Conservation (phyloP, 1,284 basidiomycete genomes). For the Ceratobasidium theobromae region DNA sequence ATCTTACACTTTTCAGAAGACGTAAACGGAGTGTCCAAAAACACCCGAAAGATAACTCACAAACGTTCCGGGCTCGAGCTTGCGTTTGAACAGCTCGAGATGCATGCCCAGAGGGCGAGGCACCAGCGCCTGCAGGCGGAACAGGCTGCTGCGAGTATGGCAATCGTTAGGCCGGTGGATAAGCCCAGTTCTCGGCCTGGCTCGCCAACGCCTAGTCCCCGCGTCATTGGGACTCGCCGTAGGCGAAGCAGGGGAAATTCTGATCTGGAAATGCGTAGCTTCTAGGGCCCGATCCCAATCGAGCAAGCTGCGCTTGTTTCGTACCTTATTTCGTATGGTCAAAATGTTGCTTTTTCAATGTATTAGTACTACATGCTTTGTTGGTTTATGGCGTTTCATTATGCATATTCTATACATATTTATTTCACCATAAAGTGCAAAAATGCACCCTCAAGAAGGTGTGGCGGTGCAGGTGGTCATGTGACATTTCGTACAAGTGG, state of each 20-base stretch:
- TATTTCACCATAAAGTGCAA: too few species aligned
- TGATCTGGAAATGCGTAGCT: conserved; percentile 1
- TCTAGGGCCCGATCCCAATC: conserved; percentile 3
- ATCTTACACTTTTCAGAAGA: neutral
- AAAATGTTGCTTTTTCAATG: too few species aligned
- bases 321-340: too few species aligned
- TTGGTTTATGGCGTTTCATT: too few species aligned
- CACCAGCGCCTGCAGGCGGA: neutral
- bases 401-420: too few species aligned
- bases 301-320: too few species aligned
- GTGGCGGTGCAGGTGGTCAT: too few species aligned
- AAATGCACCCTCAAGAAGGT: too few species aligned
- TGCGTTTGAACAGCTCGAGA: conserved; percentile 14
- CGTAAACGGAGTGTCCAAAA: neutral
- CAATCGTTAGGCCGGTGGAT: neutral
- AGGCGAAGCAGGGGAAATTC: conserved; percentile 19
- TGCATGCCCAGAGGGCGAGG: conserved; percentile 1
- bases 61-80: neutral
- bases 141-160: conserved; percentile 6
- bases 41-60: neutral
- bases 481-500: too few species aligned
- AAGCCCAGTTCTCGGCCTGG: neutral
- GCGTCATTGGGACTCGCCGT: conserved; percentile 22
- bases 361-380: too few species aligned
- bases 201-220: neutral